Conservation (phyloP, 768 basidiomycete genomes). For the Pisolithus marmoratus region DNA sequence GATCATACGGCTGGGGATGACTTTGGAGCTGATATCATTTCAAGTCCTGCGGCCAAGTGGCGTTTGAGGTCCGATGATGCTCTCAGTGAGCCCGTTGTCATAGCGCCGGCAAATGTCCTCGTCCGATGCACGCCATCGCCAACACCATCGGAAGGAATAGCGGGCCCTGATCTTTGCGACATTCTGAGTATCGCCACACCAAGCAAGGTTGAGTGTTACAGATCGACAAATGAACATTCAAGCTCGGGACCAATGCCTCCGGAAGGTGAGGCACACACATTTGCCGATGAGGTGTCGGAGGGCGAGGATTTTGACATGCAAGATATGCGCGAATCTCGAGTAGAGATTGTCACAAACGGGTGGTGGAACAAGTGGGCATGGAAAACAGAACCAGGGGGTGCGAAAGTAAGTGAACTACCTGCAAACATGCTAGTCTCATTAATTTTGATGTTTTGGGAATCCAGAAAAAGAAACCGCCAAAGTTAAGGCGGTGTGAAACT, state of each 20-base stretch:
- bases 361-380: constrained; percentile 50
- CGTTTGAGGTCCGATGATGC: constrained; percentile 8
- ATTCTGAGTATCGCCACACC: constrained; percentile 36
- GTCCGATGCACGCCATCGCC: constrained; percentile 26
- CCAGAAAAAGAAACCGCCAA: constrained; percentile 24
- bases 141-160: constrained; percentile 9
- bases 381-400: constrained; percentile 14
- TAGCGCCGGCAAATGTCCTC: constrained; percentile 15
- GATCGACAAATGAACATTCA: not conserved
- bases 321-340: constrained; percentile 25
- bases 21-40: constrained; percentile 45
- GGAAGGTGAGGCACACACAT: constrained; percentile 9
- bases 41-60: constrained; percentile 26
- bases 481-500: constrained; percentile 40
- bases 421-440: constrained; percentile 3
- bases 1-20: constrained; percentile 26
- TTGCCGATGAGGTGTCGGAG: constrained; percentile 17
- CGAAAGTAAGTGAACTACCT: constrained; percentile 14
- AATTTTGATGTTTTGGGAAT: constrained; percentile 4
- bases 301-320: constrained; percentile 22
- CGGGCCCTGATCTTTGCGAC: constrained; percentile 42
- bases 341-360: constrained; percentile 38
- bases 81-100: not conserved
- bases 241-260: constrained; percentile 30
- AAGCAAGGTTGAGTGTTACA: not conserved